Evolutionary conservation across 169 alveolate species (phyloP), one percentile per base, ranked within the genome.

Genomic region (Babesia bigemina): DNA sequence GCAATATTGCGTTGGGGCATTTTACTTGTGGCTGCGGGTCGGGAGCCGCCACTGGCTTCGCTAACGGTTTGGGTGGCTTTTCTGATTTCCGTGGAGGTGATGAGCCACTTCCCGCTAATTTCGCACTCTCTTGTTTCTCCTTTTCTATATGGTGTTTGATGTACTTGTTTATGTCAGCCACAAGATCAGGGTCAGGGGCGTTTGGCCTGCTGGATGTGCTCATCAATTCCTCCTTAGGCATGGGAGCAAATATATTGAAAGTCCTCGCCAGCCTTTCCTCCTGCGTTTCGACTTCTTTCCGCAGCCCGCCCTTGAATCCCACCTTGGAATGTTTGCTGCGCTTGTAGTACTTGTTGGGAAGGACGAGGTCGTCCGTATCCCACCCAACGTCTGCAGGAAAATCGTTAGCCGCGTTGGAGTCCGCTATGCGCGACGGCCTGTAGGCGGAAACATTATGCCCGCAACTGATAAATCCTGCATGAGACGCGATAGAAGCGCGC

Each of bases 251-350:
- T 6, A 67, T 67, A 56, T 67, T 67, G 26, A 53, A 67, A 19
- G 76, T 67, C 53, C 76, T 50, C 9, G 76, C 76, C 66, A 67
- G 10, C 14, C 76, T 48, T 45, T 67, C 76, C 53, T 67, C 66
- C 10, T 67, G 63, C 6, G 81, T 45, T 58, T 58, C 81, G 4
- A 57, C 21, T 22, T 71, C 55, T 39, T 58, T 19, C 52, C 29
- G 13, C 50, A 58, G 53, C 22, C 81, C 72, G 12, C 45, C 63
- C 42, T 39, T 56, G 36, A 71, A 71, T 13, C 81, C 81, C 29
- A 71, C 81, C 56, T 71, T 71, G 60, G 81, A 71, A 33, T 71
- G 58, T 29, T 71, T 71, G 70, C 81, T 71, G 39, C 63, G 81
- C n/a, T 71, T 55, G 70, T 71, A 71, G 70, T 71, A 71, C 22